Evolutionary conservation across 495 filamentous ascomycete species (phyloP), one percentile per base, ranked within the genome.

Genomic region (Podospora comata): DNA sequence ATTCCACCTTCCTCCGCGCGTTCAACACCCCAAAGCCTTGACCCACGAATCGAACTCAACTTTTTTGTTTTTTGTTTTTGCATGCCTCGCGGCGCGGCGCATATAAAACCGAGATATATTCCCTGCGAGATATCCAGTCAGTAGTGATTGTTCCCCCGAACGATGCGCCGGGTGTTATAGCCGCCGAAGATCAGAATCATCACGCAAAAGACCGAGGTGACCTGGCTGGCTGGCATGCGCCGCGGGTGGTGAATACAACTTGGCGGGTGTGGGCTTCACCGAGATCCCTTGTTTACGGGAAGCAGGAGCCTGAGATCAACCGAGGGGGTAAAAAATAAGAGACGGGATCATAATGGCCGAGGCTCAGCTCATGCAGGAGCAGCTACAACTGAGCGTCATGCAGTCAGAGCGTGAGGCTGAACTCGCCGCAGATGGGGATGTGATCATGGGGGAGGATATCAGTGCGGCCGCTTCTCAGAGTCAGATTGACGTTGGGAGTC

Each of bases 351-450:
- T 48, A 48, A 84, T 84, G 82, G 77, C 81, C 26, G 79, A 79
- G 39, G 78, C 81, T 56, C 82, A 83, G 65, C 76, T 83, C 57
- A 84, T 81, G 81, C 79, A 83, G 73, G 82, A 84, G 60, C 78
- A 83, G 70, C 71, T 84, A 62, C 82, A 84, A 65, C 81, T 83
- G 63, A 84, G 81, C 65, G 81, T 79, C 54, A 71, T 83, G 66
- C 74, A 79, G 64, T 82, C 80, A 5, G 80, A 82, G 71, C 79
- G 76, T 54, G 79, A 80, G 23, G 75, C 73, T 44, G 75, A 79
- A 53, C 72, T 73, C 62, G 79, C 76, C 44, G 63, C 32, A 34
- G 70, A 74, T 32, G 72, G 59, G 13, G 76, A 79, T 18, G 59
- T 81, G 3, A 76, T 54, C 3, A 76, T 83, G 73, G 75, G 74